Evolutionary conservation across 257 asterid species (phyloP).

Genomic region (Solanum piurae): DNA sequence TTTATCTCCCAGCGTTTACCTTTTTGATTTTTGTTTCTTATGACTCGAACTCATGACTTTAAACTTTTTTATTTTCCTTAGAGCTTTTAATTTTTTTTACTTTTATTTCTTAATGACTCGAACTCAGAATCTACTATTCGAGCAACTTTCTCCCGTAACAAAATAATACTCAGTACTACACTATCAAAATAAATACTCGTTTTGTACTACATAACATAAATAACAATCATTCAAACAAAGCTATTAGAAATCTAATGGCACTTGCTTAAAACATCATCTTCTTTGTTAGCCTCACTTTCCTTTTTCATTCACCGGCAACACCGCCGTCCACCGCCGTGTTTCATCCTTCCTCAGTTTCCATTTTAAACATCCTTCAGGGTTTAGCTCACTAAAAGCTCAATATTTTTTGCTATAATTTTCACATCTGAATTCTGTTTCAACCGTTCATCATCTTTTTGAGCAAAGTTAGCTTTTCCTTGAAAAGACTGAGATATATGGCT

Average conservation of each 20-base stretch:
- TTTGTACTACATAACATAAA: neutral
- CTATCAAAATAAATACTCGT: too few relatives aligned
- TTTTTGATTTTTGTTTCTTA: too few relatives aligned
- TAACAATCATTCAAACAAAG: neutral
- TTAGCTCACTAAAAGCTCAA: neutral
- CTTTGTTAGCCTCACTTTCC: neutral
- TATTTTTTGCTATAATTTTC: neutral
- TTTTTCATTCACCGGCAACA: neutral
- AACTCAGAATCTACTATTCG: too few relatives aligned
- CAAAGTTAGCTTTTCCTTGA: neutral
- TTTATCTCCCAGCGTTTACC: too few relatives aligned
- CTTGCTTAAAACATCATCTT: neutral
- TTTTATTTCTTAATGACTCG: too few relatives aligned
- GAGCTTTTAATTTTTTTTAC: too few relatives aligned
- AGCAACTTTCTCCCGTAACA: fast-evolving
- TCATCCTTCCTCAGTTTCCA: neutral
- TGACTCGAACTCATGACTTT: fast-evolving
- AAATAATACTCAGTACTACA: neutral
- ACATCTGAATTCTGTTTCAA: neutral
- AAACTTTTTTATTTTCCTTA: too few relatives aligned
- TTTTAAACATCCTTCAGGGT: neutral
- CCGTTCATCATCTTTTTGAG: neutral
- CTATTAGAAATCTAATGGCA: neutral
- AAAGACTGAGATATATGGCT: neutral
- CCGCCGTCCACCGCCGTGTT: neutral